Evolutionary conservation across 116 monocot genomes (phyloP), one percentile per base, ranked within the genome.

Genomic region (Posidonia oceanica): DNA sequence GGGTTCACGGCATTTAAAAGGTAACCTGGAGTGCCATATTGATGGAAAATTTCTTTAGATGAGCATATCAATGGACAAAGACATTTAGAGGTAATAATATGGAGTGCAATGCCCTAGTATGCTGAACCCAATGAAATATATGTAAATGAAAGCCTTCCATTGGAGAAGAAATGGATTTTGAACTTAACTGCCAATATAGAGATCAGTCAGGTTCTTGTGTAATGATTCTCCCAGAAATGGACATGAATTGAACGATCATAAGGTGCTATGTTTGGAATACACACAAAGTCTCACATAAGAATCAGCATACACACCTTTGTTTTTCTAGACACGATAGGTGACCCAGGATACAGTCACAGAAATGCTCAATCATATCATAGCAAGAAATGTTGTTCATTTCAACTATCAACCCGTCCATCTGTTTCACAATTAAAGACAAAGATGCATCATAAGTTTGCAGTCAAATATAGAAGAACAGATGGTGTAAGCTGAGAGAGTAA

Each of bases 331-430:
- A 55, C 61, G 87, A 63, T 72, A 94, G 85, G 62, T 82, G 82
- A 41, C 71, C 75, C 59, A 80, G 58, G 54, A 95, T 77, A 55
- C 64, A 65, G 13, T 75, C 77, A 42, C 91, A 91, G 69, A 66
- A 95, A 60, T 78, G 48, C 64, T 86, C 95, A 55, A 95, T 86
- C 77, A 88, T 81, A 72, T 88, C 88, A 74, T 95, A 95, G 81
- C 95, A 95, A 29, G 76, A 83, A 18, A 73, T 23, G 10, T 69
- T 83, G 75, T 95, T 91, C 61, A 84, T 83, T 69, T 91, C 95
- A 11, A 78, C 60, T 15, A 91, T 78, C 17, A 95, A 71, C 13
- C 64, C 82, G 64, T 95, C 95, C 52, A 86, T 90, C 95, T 95
- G 86, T 74, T 64, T 36, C n/a, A 58, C 18, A 59, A 73, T 54